Conservation (phyloP, 2,329 filamentous ascomycete genomes). For the Aschersonia sp. region DNA sequence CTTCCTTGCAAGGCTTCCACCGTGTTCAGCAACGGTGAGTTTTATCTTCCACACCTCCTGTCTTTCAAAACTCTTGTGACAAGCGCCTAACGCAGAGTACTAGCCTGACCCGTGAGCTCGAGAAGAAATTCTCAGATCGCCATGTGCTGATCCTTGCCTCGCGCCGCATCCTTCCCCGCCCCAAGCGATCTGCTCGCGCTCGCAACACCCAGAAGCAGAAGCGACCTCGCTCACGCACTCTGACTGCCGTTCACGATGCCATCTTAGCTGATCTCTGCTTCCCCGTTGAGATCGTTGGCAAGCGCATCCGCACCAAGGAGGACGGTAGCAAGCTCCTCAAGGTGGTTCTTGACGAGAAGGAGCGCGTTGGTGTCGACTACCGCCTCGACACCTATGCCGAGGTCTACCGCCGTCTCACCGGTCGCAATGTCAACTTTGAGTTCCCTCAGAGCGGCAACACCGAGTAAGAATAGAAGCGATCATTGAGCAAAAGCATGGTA, state of each 20-base stretch:
- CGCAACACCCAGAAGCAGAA: conserved; percentile 97
- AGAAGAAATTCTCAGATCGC: conserved; percentile 99
- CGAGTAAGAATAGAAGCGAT: conserved; percentile 28
- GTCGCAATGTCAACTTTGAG: conserved; percentile 94
- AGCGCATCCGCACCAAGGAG: conserved; percentile 97
- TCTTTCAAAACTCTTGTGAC: not conserved
- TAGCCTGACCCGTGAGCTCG: conserved; percentile 97
- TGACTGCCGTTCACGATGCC: conserved; percentile 96
- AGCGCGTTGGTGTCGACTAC: conserved; percentile 98
- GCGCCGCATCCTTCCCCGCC: conserved; percentile 95
- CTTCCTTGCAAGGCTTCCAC: conserved; percentile 97
- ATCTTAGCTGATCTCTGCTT: conserved; percentile 97
- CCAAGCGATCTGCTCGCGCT: conserved; percentile 93
- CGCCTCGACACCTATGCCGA: conserved; percentile 98
- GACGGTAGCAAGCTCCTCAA: conserved; percentile 97
- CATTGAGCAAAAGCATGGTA: not conserved
- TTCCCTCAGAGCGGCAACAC: conserved; percentile 73
- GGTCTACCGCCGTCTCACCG: conserved; percentile 96
- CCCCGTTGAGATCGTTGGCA: conserved; percentile 99
- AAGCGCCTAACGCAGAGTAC: not conserved
- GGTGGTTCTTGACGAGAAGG: conserved; percentile 99
- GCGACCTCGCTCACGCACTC: conserved; percentile 92
- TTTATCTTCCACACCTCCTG: not conserved
- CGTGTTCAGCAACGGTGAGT: conserved; percentile 98
- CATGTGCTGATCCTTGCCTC: conserved; percentile 98